Base-by-base conservation (phyloP, 192 early-diverging fungal species). In the Glomus cerebriforme region DNA sequence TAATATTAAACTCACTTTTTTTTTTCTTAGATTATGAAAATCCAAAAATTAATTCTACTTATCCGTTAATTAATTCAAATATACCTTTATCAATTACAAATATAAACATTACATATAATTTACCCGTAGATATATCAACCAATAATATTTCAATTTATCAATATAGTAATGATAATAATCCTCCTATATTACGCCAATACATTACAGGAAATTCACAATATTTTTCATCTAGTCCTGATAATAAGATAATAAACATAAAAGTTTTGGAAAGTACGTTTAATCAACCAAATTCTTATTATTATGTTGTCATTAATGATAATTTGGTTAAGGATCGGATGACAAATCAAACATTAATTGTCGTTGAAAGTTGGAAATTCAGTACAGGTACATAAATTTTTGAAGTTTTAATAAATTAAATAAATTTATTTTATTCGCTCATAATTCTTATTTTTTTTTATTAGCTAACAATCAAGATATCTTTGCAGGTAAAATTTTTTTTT, bases 261-360 rank as follows among this genome's bases (percentile, higher is more conserved):
- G 17, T 73, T 22, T 73, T 73, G 47, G 8, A 26, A 49, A 73
- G 54, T 34, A 73, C 72, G 1, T 73, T 73, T 59, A 73, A 73
- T 59, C 43, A 54, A 73, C 43, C 47, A 27, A 73, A 58, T 37
- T 29, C 29, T 1, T 22, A 3, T 13, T 73, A 73, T 32, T 31
- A 9, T 5, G 27, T 73, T 22, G 26, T 17, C 1, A 22, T 73
- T 27, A 17, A 73, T 31, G 17, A 47, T 32, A 37, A 59, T 58
- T 12, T 58, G 31, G 49, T 73, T 15, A 22, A 31, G 24, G 26
- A 43, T 19, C n/a, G n/a, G 26, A 12, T 26, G 34, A 22, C 26
- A 27, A 10, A 59, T 24, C 9, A 73, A 10, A 49, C 49, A 22
- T 35, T 73, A 13, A 29, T 19, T 0, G 72, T 49, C 0, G 59